phyloP scores from a whole-genome alignment of 169 alveolate genomes.

The Plasmodium blacklocki region DNA sequence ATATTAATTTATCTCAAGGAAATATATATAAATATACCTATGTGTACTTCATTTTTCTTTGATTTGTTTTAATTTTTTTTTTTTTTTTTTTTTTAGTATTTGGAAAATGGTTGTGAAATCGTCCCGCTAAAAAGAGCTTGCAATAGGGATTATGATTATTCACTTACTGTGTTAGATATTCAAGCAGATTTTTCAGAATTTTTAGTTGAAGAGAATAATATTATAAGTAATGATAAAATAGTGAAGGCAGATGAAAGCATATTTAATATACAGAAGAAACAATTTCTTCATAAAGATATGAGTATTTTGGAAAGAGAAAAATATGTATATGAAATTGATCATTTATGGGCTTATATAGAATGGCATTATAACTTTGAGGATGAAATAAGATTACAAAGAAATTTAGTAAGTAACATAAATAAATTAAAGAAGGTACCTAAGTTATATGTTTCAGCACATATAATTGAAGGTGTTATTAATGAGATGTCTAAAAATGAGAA shows the following conservation, averaged over 20 bases:
- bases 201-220: slow-evolving; percentile 68
- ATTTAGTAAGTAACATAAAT: slow-evolving; percentile 34
- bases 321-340: slow-evolving; percentile 69
- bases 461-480: slow-evolving; percentile 69
- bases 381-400: slow-evolving; percentile 65
- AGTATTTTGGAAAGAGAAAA: slow-evolving; percentile 24
- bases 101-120: slow-evolving; percentile 70
- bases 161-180: slow-evolving; percentile 56
- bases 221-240: slow-evolving; percentile 37
- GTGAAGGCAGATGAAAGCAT: slow-evolving; percentile 20
- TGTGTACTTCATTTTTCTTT: neutral
- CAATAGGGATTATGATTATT: slow-evolving; percentile 20
- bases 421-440: slow-evolving; percentile 51
- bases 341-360: slow-evolving; percentile 74
- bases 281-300: slow-evolving; percentile 28
- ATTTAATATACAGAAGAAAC: slow-evolving; percentile 56
- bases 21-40: neutral
- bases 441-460: slow-evolving; percentile 70
- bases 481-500: slow-evolving; percentile 69
- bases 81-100: slow-evolving; percentile 37
- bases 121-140: slow-evolving; percentile 49
- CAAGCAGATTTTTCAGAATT: slow-evolving; percentile 74
- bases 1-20: neutral
- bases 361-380: slow-evolving; percentile 75
- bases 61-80: neutral